Percentiles rank a stretch among this genome's conserved stretches.
Evolutionary conservation across 768 basidiomycete species (phyloP).

Genomic region (Cyathus striatus): DNA sequence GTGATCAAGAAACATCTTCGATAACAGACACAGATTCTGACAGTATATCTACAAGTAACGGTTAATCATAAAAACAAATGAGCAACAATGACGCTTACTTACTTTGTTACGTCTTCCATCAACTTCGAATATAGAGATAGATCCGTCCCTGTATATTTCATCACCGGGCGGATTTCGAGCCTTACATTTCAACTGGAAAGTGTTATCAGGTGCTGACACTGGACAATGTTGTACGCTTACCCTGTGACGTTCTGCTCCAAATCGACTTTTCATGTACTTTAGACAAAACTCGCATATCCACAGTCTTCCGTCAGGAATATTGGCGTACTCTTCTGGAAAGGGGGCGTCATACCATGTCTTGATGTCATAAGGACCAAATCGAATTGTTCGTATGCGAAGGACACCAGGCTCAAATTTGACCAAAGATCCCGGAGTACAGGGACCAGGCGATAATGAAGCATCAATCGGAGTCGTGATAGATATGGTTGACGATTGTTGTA

Average conservation of each 20-base stretch:
- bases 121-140: constrained; percentile 91
- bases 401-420: constrained; percentile 26
- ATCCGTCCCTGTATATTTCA: constrained; percentile 92
- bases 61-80: constrained; percentile 5
- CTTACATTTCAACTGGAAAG: constrained; percentile 84
- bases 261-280: constrained; percentile 95
- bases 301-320: constrained; percentile 83
- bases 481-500: constrained; percentile 34
- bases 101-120: constrained; percentile 98
- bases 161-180: constrained; percentile 94
- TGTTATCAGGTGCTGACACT: not conserved
- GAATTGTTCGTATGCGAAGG: constrained; percentile 79
- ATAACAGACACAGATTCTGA: constrained; percentile 94
- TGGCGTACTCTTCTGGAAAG: constrained; percentile 95
- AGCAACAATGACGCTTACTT: constrained; percentile 4
- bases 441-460: constrained; percentile 32
- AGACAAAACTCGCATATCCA: constrained; percentile 99
- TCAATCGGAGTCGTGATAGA: constrained; percentile 18
- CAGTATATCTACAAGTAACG: constrained; percentile 76
- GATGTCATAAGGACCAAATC: constrained; percentile 89
- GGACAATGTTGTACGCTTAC: constrained; percentile 39
- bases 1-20: constrained; percentile 99
- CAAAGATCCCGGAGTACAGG: constrained; percentile 35
- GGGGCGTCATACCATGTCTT: constrained; percentile 99
- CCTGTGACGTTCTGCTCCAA: constrained; percentile 79